These are phyloP conservation scores for Venturia effusa DNA, from an alignment of 2,329 filamentous ascomycete species.

Conservation along the genomic window DNA sequence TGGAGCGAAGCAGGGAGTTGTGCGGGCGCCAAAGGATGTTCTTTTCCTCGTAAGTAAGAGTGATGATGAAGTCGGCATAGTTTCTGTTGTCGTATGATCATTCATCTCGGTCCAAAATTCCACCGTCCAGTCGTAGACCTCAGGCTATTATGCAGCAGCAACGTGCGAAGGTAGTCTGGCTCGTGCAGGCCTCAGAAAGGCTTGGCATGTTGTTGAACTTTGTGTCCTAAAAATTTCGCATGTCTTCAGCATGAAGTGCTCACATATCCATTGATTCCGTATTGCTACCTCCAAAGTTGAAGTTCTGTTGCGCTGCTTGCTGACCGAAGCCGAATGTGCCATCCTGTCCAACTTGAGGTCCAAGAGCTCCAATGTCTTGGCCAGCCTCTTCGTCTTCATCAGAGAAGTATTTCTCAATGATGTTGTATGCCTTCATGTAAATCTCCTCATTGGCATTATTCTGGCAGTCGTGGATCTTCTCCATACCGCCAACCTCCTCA, in stretches of 20 bases:
- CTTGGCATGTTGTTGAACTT: not conserved
- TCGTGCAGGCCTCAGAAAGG: not conserved
- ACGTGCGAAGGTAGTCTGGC: not conserved
- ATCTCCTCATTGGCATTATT: constrained; percentile 99
- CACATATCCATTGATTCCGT: constrained; percentile 19
- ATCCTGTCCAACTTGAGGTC: constrained; percentile 58
- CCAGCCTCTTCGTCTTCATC: constrained; percentile 78
- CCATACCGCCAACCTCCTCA: constrained; percentile 97
- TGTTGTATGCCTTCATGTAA: constrained; percentile 99
- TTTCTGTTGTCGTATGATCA: not conserved
- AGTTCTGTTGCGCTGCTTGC: constrained; percentile 36
- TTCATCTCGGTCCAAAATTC: not conserved
- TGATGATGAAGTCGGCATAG: not conserved
- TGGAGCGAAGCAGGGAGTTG: constrained; percentile 7
- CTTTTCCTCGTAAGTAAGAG: not conserved
- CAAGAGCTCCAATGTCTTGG: constrained; percentile 65
- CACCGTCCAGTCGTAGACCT: not conserved
- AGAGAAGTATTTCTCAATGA: constrained; percentile 99
- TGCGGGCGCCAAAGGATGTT: constrained; percentile 12
- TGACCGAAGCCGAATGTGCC: constrained; percentile 65
- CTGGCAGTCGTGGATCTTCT: constrained; percentile 99
- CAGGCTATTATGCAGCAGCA: not conserved
- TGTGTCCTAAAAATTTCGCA: not conserved
- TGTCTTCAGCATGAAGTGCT: constrained; percentile 7
- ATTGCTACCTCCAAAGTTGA: constrained; percentile 9